Evolutionary conservation across 495 filamentous ascomycete species (phyloP), one percentile per base, ranked within the genome.

Genomic region (Neurospora sp.): DNA sequence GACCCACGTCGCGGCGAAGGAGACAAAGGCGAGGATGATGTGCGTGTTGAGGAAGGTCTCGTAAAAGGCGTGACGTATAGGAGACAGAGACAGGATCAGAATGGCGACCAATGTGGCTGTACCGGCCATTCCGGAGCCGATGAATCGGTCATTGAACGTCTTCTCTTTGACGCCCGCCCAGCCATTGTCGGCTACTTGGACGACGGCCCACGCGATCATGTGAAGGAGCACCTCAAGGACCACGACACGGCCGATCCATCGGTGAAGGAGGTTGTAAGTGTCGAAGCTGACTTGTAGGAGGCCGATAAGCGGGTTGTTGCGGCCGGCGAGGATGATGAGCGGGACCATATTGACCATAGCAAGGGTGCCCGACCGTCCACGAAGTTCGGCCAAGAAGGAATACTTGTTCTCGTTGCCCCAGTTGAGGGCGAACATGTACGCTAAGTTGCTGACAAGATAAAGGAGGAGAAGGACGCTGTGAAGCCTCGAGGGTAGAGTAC

Each of bases 221-320:
- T 98, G 96, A 14, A 89, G 84, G 68, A 97, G 53, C 6, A 89
- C 84, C 79, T 99, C 92, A 16, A 95, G 61, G 22, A 92, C 89
- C 8, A 96, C 89, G 31, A 97, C 90, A 22, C 96, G 91, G 31
- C 95, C 96, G 71, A 98, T 90, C 95, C 96, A 99, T 44, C 96
- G 90, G 80, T 99, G 96, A 39, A 98, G 82, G 38, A 98, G 85
- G 80, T 98, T 98, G 86, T 94, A 98, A 0, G 94, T 97, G 83
- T 99, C 96, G 82, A 97, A 99, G 80, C 93, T 95, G 81, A 98
- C 89, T 38, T 89, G 89, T 75, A 97, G 85, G 16, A 97, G 80
- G 7, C 84, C 79, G 74, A 97, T 97, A n/a, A 98, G 83, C 17
- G 93, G 93, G 79, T 97, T 98, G 83, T 98, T 98, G 75, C 95